Conservation (phyloP, 208 protist species). For the Acanthamoeba lenticulata region DNA sequence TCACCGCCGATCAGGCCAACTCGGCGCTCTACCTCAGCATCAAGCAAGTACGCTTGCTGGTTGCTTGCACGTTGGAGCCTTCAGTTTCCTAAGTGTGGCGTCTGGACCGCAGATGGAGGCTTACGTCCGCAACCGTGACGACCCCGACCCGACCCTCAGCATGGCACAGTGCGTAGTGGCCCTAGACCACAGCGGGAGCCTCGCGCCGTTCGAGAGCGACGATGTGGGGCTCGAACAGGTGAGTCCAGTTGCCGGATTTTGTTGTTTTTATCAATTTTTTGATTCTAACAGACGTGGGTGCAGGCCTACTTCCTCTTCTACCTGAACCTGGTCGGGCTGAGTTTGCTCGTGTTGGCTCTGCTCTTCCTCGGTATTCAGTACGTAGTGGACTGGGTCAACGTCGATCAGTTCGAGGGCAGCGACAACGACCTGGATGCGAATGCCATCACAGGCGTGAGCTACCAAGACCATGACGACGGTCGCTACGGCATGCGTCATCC, state of each 20-base stretch:
- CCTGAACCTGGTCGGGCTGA: background rate
- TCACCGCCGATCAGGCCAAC: background rate
- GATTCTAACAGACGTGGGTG: background rate
- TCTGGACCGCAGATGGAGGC: background rate
- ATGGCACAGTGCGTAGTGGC: background rate
- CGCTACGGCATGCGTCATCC: too few species aligned
- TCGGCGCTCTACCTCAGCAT: background rate
- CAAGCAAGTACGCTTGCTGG: background rate
- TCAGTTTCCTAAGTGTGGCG: background rate
- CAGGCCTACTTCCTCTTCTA: background rate
- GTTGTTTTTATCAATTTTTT: background rate
- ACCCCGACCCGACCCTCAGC: background rate
- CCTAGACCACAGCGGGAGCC: background rate
- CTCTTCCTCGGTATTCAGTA: background rate
- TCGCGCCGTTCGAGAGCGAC: background rate
- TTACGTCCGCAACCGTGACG: background rate
- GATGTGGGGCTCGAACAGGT: background rate
- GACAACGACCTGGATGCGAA: background rate
- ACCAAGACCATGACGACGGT: too few species aligned
- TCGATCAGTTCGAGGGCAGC: background rate
- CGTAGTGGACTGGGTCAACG: background rate
- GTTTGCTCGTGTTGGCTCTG: background rate
- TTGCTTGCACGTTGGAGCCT: background rate
- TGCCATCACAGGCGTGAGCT: too few species aligned
- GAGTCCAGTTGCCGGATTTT: background rate